Evolutionary conservation across 495 filamentous ascomycete genomes (phyloP), one percentile per base, ranked within the genome.

Genomic region (Penicillium desertorum): DNA sequence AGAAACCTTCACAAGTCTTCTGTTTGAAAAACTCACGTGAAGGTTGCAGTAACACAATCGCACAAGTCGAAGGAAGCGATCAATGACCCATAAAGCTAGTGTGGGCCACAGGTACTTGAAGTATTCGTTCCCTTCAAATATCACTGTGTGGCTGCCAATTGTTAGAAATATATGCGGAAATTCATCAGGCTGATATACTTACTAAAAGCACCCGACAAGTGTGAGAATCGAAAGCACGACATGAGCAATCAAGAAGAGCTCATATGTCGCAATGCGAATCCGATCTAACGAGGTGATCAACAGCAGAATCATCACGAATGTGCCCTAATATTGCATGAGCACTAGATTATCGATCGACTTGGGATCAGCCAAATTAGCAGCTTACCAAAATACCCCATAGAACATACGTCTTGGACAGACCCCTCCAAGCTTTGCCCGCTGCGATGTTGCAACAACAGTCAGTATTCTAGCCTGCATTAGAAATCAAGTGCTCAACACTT

Each of bases 161-260:
- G 60, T 58, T 46, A 59, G 47, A n/a, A 22, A 42, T 7, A 39
- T n/a, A 39, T 39, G 36, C n/a, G 8, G 36, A 16, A 43, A 2
- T 5, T 9, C 6, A n/a, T 32, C 23, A n/a, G 39, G 7, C 12
- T 32, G n/a, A 2, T 2, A 4, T 25, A 70, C 80, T 62, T 59
- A 84, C 82, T 79, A 77, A 62, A 78, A 84, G 53, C 82, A 76
- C 11, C 72, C 80, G n/a, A 79, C 57, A 0, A 85, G 65, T 3
- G 76, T 69, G 9, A 80, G 54, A 10, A 82, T 59, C 1, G 81
- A 80, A 41, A 84, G 71, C 0, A 78, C 12, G 41, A 86, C 79
- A 54, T 86, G 83, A 25, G 74, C 61, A 17, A 79, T 56, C 10
- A 85, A 68, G 53, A 86, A 85, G 17, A 78, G 61, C 56, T 86